phyloP scores from a whole-genome alignment of 2,329 filamentous ascomycete genomes.

The Talaromyces sp. region DNA sequence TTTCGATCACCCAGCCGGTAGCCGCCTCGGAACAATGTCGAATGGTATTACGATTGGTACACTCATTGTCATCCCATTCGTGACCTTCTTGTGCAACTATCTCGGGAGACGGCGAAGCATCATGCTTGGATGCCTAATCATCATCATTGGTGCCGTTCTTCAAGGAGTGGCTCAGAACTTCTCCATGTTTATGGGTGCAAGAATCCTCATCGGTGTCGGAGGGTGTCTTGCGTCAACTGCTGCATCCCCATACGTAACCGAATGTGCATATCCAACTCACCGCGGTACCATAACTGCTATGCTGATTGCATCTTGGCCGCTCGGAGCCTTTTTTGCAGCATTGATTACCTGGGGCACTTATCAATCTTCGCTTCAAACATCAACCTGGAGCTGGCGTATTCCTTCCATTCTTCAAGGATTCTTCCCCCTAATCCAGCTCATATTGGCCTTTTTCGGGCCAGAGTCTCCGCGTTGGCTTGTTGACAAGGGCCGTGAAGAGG shows the following conservation, averaged over 20 bases:
- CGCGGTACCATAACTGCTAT: constrained; percentile 57
- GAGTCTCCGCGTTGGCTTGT: background rate
- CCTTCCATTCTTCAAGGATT: constrained; percentile 46
- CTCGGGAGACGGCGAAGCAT: background rate
- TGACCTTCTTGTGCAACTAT: background rate
- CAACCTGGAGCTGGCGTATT: constrained; percentile 47
- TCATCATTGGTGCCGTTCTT: background rate
- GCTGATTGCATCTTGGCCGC: constrained; percentile 52
- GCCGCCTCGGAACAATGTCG: background rate
- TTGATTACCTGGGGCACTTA: constrained; percentile 24
- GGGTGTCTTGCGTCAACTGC: constrained; percentile 59
- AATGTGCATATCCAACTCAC: constrained; percentile 60
- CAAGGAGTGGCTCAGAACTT: constrained; percentile 3
- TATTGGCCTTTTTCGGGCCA: background rate
- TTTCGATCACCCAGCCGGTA: constrained; percentile 2
- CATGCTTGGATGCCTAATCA: background rate
- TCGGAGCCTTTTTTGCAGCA: constrained; percentile 29
- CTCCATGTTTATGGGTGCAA: constrained; percentile 59
- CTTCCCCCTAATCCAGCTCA: constrained; percentile 19
- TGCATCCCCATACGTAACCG: constrained; percentile 57
- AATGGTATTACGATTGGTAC: constrained; percentile 2
- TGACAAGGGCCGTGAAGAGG: background rate
- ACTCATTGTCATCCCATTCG: background rate
- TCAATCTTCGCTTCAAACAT: constrained; percentile 31
- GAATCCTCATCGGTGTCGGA: constrained; percentile 61